Evolutionary conservation across 805 yeast species (phyloP), one percentile per base, ranked within the genome.

Genomic region (Kazachstania africana): DNA sequence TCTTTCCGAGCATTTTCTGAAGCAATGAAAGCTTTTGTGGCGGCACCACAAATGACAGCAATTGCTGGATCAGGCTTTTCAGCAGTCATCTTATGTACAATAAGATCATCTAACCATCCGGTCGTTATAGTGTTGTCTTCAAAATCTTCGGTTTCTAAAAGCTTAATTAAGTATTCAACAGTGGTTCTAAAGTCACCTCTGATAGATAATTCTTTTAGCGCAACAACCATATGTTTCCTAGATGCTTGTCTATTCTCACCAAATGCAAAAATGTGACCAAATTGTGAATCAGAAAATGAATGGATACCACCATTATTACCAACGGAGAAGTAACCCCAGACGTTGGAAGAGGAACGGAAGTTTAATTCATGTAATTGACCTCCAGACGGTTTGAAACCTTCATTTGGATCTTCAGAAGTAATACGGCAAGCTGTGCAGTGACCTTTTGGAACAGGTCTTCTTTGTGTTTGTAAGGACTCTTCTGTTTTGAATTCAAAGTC

Each of bases 401-500:
- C 96, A 54, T 94, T 93, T 29, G 99, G 99, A 62, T 91, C 99
- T 63, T 91, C 99, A 10, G 95, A 83, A 22, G 98, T 91, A 59
- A 91, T 91, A 68, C 99, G 85, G 65, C 97, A 88, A 32, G 98
- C 98, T 29, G 97, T 91, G 61, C 95, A 82, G 61, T 91, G 99
- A 38, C 99, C 99, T 66, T 84, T 85, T 48, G 99, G 98, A 45
- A 68, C 71, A 23, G 99, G 99, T 47, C 74, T 75, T 59, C 96
- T 76, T 65, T 91, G 99, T 35, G 78, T 70, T 45, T 74, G 69
- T 42, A 74, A 65, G 17, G 93, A 68, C 35, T 69, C 74, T 45
- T 78, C 80, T 27, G 75, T 65, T 38, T 74, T 72, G 63, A 91
- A 91, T 42, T 79, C 85, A 48, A 85, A 91, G 59, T 91, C 98